Base-by-base conservation (phyloP, 228 moss, liverwort and hornwort species). In the Sphagnum fallax region DNA sequence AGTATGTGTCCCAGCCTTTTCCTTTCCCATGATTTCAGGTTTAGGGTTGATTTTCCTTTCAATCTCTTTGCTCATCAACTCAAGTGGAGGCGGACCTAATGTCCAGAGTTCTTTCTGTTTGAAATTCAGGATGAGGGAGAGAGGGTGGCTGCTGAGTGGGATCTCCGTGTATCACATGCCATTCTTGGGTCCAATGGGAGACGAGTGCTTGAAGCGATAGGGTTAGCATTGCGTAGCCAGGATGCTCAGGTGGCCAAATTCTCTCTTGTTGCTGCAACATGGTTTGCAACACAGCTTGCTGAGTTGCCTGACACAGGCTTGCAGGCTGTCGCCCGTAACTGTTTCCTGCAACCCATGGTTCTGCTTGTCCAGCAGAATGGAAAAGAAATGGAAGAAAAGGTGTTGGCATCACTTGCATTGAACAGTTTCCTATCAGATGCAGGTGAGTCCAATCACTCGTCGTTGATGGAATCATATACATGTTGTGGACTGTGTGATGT, bases 281-380 rank as follows among this genome's bases (percentile, higher is more conserved):
- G 80, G 80, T 67, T 84, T 3, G 60, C 70, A 16, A 70, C 76
- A 49, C 60, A 75, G 60, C 50, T 84, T 32, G 77, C 77, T 14
- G 65, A 53, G 63, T 70, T 84, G 18, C 80, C 84, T n/a, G 84
- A 80, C 60, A 80, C 80, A 11, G 84, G 84, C 6, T 61, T 84
- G n/a, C 66, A 77, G 15, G 68, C 74, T 67, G 74, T 72, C 59
- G 77, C 84, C 10, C 80, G 77, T 52, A 70, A 69, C 48, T 77
- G 64, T 52, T 75, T 77, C 48, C 70, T 84, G 32, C 77, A 74
- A 66, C 72, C 74, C 55, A 76, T 84, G 49, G 80, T 78, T 47
- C 71, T 65, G 55, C 70, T 84, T 58, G 64, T 84, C 14, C 77
- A 77, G 60, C 77, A 77, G 60, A 77, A 63, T n/a, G 73, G 74